Conservation (phyloP, 306 rosid species). For the Herpetospermum pedunculosum region DNA sequence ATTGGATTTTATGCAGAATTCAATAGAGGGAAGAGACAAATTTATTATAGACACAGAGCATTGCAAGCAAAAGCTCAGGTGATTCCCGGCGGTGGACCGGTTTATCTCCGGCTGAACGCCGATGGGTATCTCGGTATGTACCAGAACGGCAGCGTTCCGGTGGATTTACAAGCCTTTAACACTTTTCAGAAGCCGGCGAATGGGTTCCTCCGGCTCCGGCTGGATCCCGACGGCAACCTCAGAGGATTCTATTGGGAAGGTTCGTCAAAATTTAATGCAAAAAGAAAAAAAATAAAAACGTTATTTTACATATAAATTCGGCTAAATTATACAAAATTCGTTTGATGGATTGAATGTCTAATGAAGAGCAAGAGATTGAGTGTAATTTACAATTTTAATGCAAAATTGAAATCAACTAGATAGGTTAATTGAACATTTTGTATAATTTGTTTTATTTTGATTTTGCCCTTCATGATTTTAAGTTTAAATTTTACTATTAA, state of each 20-base stretch:
- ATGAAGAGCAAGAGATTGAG: too few relatives aligned
- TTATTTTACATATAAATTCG: too few relatives aligned
- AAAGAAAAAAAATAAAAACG: too few relatives aligned
- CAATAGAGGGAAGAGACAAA: constrained; percentile 12
- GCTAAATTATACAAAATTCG: not conserved
- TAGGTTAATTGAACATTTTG: too few relatives aligned
- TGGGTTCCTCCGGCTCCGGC: constrained; percentile 37
- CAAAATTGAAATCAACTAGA: too few relatives aligned
- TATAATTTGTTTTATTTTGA: too few relatives aligned
- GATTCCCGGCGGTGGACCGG: constrained; percentile 37
- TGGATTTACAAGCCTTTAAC: constrained; percentile 50
- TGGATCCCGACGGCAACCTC: constrained; percentile 68
- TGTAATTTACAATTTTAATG: too few relatives aligned
- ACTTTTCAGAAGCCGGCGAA: constrained; percentile 30
- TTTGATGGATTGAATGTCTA: too few relatives aligned
- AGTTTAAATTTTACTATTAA: too few relatives aligned
- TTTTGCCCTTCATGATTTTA: too few relatives aligned
- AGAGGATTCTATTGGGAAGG: constrained; percentile 66
- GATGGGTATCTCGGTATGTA: constrained; percentile 77
- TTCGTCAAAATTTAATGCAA: not conserved
- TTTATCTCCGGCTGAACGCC: constrained; percentile 42
- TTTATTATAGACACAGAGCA: constrained; percentile 51
- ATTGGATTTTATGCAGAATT: constrained; percentile 42
- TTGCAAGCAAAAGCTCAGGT: constrained; percentile 39
- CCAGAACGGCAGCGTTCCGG: constrained; percentile 44